phyloP scores from a whole-genome alignment of 768 basidiomycete species.

The Pholiota conissans region DNA sequence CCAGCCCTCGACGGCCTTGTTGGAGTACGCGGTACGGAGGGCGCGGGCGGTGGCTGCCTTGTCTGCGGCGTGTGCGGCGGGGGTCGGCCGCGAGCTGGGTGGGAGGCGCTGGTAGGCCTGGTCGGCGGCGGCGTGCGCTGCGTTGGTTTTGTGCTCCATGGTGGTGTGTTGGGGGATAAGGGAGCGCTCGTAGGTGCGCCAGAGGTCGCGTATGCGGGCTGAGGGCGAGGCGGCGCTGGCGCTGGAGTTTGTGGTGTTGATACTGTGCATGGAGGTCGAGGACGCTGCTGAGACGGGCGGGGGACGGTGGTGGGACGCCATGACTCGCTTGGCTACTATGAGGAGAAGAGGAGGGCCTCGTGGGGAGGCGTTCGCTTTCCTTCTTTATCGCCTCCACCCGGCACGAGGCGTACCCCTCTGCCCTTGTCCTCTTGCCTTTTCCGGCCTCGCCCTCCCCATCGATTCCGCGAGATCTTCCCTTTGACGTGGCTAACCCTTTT shows the following conservation, averaged over 20 bases:
- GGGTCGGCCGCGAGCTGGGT: neutral
- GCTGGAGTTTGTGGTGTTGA: neutral
- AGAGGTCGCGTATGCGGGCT: constrained; percentile 2
- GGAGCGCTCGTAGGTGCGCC: neutral
- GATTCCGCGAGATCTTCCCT: neutral
- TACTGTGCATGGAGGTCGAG: neutral
- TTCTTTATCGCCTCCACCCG: neutral
- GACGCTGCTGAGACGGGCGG: neutral
- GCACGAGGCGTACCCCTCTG: neutral
- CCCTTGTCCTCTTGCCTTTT: neutral
- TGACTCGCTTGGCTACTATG: neutral
- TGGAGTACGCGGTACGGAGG: neutral
- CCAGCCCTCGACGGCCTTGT: neutral
- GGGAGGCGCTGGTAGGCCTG: neutral
- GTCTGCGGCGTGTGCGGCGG: neutral
- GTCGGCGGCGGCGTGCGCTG: constrained; percentile 5
- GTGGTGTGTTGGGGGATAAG: neutral
- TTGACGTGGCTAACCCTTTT: neutral
- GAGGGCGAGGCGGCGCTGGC: neutral
- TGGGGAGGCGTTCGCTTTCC: neutral
- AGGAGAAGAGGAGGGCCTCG: neutral
- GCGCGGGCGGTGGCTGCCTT: constrained; percentile 2
- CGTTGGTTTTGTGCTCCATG: constrained; percentile 3
- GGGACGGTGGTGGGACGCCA: neutral
- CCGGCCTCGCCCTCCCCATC: neutral